A percentile compares a stretch with the other conserved stretches of the same genome.
Conservation (phyloP, 805 yeast genomes). For the Jamesozyma jinghongensis region DNA sequence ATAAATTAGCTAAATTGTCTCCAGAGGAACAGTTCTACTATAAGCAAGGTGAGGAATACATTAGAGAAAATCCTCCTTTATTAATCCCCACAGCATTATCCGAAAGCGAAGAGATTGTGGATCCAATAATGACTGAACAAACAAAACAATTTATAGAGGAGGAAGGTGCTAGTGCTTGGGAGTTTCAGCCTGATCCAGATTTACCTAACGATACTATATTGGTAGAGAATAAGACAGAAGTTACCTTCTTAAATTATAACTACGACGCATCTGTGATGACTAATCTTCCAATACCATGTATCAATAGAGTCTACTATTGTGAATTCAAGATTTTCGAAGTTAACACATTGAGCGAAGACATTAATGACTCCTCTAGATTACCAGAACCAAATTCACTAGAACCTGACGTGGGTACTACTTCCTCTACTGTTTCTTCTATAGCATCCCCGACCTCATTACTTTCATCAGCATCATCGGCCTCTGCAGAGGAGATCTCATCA, state of each 20-base stretch:
- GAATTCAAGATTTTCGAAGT: constrained; percentile 76
- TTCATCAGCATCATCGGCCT: neutral
- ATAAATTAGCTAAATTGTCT: constrained; percentile 53
- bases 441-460: neutral
- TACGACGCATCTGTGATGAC: constrained; percentile 64
- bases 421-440: too few species aligned
- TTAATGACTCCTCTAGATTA: neutral
- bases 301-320: constrained; percentile 79
- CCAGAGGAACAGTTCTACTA: constrained; percentile 34
- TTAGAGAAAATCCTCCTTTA: constrained; percentile 37
- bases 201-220: constrained; percentile 46
- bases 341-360: constrained; percentile 26
- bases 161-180: constrained; percentile 86
- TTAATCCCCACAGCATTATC: constrained; percentile 23
- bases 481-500: neutral
- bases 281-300: constrained; percentile 75
- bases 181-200: constrained; percentile 53
- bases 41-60: constrained; percentile 32
- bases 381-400: neutral
- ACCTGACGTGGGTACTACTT: too few species aligned
- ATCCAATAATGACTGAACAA: constrained; percentile 30
- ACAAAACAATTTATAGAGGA: constrained; percentile 55
- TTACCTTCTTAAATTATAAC: constrained; percentile 46
- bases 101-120: constrained; percentile 13
- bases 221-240: constrained; percentile 57